Base-by-base conservation (phyloP, 768 basidiomycete genomes). In the Russula griseocarnosa region DNA sequence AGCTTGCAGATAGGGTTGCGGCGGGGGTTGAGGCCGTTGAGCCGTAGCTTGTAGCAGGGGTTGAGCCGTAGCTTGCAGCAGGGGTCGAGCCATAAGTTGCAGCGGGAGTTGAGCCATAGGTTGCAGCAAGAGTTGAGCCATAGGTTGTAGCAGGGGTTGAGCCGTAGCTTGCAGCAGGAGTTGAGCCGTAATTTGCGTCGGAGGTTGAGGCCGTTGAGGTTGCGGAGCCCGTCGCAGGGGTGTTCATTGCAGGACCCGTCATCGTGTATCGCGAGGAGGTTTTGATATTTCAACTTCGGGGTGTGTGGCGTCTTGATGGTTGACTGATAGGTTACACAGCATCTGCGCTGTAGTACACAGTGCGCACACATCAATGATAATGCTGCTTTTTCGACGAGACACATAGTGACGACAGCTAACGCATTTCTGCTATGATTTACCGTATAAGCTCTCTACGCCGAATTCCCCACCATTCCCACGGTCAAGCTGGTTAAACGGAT, bases 401-500 rank as follows among this genome's bases (percentile, higher is more conserved):
- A 38, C 20, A 46, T 46, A 44, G 9, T 16, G 42, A 44, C 14
- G 36, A 36, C 36, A 13, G 2, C 38, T 38, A 38, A 38, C 14
- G 38, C 38, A 40, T 30, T 20, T 34, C 67, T 73, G 16, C 38
- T 40, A 40, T 40, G 38, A 75, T 64, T 76, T 75, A 56, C 79
- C 74, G 69, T 73, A 74, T 69, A 86, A 73, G 58, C 79, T 75
- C 67, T 82, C 82, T 68, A 83, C 70, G 44, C 82, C 82, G 52
- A 83, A 78, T 53, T 82, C 82, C 18, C 72, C 71, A 13, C 75
- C 76, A 42, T 61, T 71, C 2, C 77, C 76, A n/a, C 77, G 74
- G 55, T 72, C 74, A 54, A 73, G 72, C 44, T 79, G 79, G 67
- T 86, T 84, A 71, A 93, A 94, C 9, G 92, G 92, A 72, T 93